Percentiles rank a stretch among this genome's conserved stretches.
These are phyloP conservation scores for Populus tremula DNA, from an alignment of 345 rosid species.

Conservation along the genomic window DNA sequence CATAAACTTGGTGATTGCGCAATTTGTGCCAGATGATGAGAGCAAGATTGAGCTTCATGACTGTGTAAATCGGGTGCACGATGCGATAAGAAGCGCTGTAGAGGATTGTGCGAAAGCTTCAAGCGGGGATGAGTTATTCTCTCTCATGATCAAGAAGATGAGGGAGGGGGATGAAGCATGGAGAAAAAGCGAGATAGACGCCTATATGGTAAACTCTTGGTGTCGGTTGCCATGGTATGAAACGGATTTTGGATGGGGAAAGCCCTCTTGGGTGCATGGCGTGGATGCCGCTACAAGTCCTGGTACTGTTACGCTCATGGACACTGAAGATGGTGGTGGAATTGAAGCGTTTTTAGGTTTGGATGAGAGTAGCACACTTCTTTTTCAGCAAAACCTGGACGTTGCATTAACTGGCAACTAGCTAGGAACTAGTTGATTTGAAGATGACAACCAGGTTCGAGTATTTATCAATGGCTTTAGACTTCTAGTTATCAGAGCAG, in stretches of 20 bases:
- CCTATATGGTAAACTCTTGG: background rate
- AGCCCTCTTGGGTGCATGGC: background rate
- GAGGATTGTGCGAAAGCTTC: background rate
- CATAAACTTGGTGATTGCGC: background rate
- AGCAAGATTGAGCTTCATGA: background rate
- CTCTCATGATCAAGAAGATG: background rate
- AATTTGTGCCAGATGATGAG: conserved; percentile 5
- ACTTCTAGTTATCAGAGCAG: no score
- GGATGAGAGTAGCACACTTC: no score
- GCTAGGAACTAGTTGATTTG: no score
- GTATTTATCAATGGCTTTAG: no score
- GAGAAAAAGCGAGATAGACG: background rate
- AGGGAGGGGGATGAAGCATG: background rate
- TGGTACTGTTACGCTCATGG: no score
- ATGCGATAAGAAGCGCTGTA: background rate
- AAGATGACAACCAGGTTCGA: no score
- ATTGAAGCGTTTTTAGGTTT: no score
- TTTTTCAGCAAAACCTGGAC: no score
- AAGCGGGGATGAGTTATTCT: background rate
- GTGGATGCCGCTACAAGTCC: no score
- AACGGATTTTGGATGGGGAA: conserved; percentile 4
- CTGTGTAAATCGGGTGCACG: background rate
- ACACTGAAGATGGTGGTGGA: no score
- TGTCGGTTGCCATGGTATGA: background rate
- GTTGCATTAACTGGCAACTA: no score